These are phyloP conservation scores for Cystofilobasidium ferigula DNA, from an alignment of 768 basidiomycete genomes.

Conservation along the genomic window DNA sequence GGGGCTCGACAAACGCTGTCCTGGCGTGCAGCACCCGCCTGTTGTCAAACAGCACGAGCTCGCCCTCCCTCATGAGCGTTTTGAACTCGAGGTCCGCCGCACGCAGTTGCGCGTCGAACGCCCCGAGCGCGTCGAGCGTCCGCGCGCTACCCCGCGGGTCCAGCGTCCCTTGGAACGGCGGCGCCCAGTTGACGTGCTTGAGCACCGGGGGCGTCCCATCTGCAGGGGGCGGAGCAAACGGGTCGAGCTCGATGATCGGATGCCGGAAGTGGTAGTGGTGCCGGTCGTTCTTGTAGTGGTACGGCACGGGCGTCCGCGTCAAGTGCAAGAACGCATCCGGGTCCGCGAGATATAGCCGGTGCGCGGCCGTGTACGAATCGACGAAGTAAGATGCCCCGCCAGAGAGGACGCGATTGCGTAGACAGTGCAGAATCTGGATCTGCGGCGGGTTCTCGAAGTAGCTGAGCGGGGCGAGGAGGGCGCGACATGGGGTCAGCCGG, in stretches of 20 bases:
- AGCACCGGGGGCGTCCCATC: conserved; percentile 36
- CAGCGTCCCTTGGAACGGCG: conserved; percentile 78
- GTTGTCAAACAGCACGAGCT: conserved; percentile 85
- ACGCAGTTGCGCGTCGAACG: conserved; percentile 50
- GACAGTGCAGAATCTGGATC: conserved; percentile 82
- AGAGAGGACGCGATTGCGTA: conserved; percentile 60
- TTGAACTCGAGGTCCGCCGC: not conserved
- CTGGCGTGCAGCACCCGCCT: conserved; percentile 77
- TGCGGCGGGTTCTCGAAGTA: conserved; percentile 86
- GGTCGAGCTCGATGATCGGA: conserved; percentile 57
- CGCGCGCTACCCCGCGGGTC: conserved; percentile 37
- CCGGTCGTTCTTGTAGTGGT: conserved; percentile 83
- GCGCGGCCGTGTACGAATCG: conserved; percentile 61
- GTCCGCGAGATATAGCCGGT: conserved; percentile 43
- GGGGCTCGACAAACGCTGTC: conserved; percentile 54
- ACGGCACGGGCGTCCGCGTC: conserved; percentile 57
- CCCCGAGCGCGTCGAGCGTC: conserved; percentile 38
- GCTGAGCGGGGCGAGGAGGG: conserved; percentile 41
- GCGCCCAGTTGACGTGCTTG: conserved; percentile 74
- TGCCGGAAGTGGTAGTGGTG: conserved; percentile 66
- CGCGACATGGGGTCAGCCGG: not conserved
- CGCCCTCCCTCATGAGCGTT: conserved; percentile 54
- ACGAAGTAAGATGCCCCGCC: conserved; percentile 82
- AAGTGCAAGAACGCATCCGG: conserved; percentile 52
- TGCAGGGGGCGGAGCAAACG: not conserved